Percentiles rank a stretch among this genome's conserved stretches.
These are phyloP conservation scores for Moniliella sp. DNA, from an alignment of 1,284 basidiomycete genomes.

Conservation along the genomic window DNA sequence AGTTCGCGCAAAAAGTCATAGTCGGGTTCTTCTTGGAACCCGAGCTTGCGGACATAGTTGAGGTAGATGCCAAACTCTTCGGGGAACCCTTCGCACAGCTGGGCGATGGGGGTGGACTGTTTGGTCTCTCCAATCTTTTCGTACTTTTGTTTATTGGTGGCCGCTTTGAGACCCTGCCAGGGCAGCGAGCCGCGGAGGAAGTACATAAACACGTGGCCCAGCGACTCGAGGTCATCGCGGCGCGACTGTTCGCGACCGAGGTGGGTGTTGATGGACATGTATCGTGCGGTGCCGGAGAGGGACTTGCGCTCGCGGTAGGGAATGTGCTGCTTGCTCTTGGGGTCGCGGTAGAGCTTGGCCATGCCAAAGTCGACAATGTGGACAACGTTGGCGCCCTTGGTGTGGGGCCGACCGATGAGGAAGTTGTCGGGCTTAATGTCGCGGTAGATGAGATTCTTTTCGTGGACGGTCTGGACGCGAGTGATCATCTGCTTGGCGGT, in stretches of 20 bases:
- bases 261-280: slow-evolving; percentile 6
- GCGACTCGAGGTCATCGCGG: slow-evolving; percentile 81
- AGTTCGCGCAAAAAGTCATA: slow-evolving; percentile 4
- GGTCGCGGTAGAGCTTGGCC: slow-evolving; percentile 2
- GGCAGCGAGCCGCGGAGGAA: slow-evolving; percentile 86
- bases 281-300: slow-evolving; percentile 5
- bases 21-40: slow-evolving; percentile 5
- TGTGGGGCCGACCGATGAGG: slow-evolving; percentile 2
- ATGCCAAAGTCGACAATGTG: slow-evolving; percentile 2
- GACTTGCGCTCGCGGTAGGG: slow-evolving; percentile 3
- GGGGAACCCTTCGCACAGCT: slow-evolving; percentile 84
- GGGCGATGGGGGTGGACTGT: slow-evolving; percentile 90
- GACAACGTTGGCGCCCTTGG: slow-evolving; percentile 1
- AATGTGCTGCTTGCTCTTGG: slow-evolving; percentile 4
- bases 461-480: slow-evolving; percentile 1
- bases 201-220: slow-evolving; percentile 93
- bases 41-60: slow-evolving; percentile 4
- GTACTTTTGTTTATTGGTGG: slow-evolving; percentile 85
- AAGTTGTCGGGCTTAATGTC: slow-evolving; percentile 3
- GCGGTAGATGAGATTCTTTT: slow-evolving; percentile 2
- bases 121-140: slow-evolving; percentile 99
- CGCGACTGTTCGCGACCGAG: slow-evolving; percentile 56
- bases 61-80: slow-evolving; percentile 49
- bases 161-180: slow-evolving; percentile 93
- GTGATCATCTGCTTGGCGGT: slow-evolving; percentile 3